Conservation (phyloP, 208 protist species). For the Wallacemonas rigidus region DNA sequence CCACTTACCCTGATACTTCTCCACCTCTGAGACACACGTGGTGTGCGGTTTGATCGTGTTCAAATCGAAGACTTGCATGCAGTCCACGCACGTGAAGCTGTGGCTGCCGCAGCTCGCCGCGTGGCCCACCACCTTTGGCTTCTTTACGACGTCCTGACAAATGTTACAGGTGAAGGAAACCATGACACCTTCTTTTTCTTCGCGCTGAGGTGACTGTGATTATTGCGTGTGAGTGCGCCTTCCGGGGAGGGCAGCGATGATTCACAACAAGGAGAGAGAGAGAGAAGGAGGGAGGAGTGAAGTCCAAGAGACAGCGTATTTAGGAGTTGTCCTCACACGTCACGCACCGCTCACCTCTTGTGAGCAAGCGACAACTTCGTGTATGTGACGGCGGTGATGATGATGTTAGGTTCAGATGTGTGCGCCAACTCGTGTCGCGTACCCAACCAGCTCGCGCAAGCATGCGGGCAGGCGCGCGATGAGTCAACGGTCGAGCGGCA, state of each 20-base stretch:
- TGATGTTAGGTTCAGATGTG: no score
- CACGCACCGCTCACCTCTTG: no score
- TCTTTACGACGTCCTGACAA: slow-evolving; percentile 92
- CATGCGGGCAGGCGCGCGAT: no score
- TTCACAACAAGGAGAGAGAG: slow-evolving; percentile 2
- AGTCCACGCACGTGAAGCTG: slow-evolving; percentile 89
- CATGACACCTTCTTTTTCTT: slow-evolving; percentile 35
- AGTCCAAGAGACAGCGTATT: neutral
- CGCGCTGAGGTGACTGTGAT: no score
- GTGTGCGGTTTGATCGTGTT: slow-evolving; percentile 80
- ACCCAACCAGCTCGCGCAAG: no score
- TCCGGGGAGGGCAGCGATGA: neutral
- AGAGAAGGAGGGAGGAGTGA: slow-evolving; percentile 10
- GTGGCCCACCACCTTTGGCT: slow-evolving; percentile 83
- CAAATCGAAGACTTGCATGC: slow-evolving; percentile 82
- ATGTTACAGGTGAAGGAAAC: slow-evolving; percentile 87
- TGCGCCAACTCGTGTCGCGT: no score
- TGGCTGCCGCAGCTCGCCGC: slow-evolving; percentile 45
- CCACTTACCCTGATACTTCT: slow-evolving; percentile 91
- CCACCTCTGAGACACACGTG: slow-evolving; percentile 77
- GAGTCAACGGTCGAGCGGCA: no score
- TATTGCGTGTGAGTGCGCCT: neutral
- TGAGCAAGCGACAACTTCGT: no score
- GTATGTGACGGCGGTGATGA: no score
- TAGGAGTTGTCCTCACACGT: no score